Evolutionary conservation across 2,329 filamentous ascomycete genomes (phyloP), one percentile per base, ranked within the genome.

Genomic region (Pseudocercospora pini-densiflorae): DNA sequence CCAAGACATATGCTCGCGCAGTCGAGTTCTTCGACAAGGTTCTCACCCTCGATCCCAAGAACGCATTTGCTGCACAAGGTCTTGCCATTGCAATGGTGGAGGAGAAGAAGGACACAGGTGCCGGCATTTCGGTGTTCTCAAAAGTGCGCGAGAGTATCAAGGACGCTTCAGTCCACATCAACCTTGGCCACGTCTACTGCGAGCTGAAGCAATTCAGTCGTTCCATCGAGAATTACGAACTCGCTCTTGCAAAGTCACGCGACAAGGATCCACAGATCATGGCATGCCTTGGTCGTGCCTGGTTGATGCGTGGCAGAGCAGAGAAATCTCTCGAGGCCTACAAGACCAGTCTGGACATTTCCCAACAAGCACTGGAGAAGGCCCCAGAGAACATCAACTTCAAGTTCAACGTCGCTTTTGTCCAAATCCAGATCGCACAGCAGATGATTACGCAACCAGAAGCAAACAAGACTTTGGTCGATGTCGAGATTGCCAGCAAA

Each of bases 21-120:
- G 94, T 98, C 10, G 96, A 99, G 77, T 99, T 99, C 80, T 99
- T 97, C 74, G 95, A 98, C 78, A 99, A 99, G 81, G 94, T 94
- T 4, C 83, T 99, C 23, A 93, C 96, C 69, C 83, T 99, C n/a
- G 95, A 99, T 75, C 89, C 93, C 0, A 93, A 91, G 81, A 99
- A 98, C 73, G 94, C 95, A 0, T 97, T 97, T 77, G 96, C 96
- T 7, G 95, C 95, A 1, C 95, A 99, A 77, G 95, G 96, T 67
- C 89, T 99, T 70, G 95, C 92, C 14, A 98, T 99, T 76, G 94
- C 94, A 8, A 84, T 99, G 29, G 90, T 95, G 0, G 95, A 99
- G 78, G 94, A 98, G 78, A 95, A 91, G 82, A 97, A 95, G 79
- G 93, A 98, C 74, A 90, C 89, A 79, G 89, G 89, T 70, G 87